These are phyloP conservation scores for Penicillium soppii DNA, from an alignment of 495 filamentous ascomycete species.

Conservation along the genomic window DNA sequence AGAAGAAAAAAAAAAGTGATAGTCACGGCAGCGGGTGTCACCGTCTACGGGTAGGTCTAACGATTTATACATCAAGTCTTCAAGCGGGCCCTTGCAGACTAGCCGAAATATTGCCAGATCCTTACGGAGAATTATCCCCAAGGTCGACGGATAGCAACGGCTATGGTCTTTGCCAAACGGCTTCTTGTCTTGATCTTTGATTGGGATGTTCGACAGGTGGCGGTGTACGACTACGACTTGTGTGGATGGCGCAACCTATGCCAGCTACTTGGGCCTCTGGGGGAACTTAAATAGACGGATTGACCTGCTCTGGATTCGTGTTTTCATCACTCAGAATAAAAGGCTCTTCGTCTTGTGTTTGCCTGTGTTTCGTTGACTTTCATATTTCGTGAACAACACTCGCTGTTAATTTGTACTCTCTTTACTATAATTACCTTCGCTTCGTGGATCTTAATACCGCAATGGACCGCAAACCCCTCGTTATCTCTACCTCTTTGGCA, in stretches of 20 bases:
- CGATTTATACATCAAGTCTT: constrained; percentile 34
- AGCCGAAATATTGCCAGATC: constrained; percentile 18
- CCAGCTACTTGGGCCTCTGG: constrained; percentile 4
- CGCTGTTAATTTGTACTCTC: neutral
- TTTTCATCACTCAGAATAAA: neutral
- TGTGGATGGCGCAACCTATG: constrained; percentile 11
- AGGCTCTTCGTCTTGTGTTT: neutral
- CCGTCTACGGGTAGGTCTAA: constrained; percentile 17
- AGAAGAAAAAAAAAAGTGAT: constrained; percentile 1
- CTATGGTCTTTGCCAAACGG: constrained; percentile 25
- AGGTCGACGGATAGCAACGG: constrained; percentile 15
- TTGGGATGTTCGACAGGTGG: constrained; percentile 30
- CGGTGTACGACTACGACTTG: constrained; percentile 43
- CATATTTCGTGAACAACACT: neutral
- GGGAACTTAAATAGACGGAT: constrained; percentile 20
- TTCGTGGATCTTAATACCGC: neutral
- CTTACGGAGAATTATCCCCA: constrained; percentile 20
- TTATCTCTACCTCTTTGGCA: neutral
- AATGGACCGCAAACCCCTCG: constrained; percentile 6
- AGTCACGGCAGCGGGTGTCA: constrained; percentile 18
- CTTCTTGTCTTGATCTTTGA: constrained; percentile 20
- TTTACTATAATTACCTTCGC: neutral
- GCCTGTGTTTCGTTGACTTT: neutral
- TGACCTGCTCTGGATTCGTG: neutral
- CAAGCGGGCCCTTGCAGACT: constrained; percentile 43